Percentiles rank a stretch among this genome's conserved stretches.
Conservation (phyloP, 2,329 filamentous ascomycete species). For the Penicillium sp. region DNA sequence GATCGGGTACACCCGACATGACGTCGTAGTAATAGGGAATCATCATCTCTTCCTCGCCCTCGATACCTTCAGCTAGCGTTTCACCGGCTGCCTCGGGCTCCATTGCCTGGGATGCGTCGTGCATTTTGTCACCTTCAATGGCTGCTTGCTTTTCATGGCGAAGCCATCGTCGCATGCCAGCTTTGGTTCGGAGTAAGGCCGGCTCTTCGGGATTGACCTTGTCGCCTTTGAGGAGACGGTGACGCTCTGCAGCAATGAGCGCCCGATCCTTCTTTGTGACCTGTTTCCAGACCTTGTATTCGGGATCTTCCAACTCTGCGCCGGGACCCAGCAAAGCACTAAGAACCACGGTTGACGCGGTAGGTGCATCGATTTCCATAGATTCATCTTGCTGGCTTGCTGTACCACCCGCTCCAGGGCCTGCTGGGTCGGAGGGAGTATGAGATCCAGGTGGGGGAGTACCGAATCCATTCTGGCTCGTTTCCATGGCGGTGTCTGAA, state of each 20-base stretch:
- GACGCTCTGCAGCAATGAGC: slow-evolving; percentile 77
- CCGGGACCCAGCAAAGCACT: slow-evolving; percentile 71
- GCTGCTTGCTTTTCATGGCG: slow-evolving; percentile 73
- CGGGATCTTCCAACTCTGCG: slow-evolving; percentile 78
- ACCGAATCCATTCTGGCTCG: slow-evolving; percentile 77
- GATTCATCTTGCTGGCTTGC: slow-evolving; percentile 79
- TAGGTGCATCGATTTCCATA: slow-evolving; percentile 79
- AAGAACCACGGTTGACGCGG: slow-evolving; percentile 67
- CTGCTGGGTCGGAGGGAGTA: slow-evolving; percentile 73
- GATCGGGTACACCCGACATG: slow-evolving; percentile 79
- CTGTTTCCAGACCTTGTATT: slow-evolving; percentile 98
- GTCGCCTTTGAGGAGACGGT: slow-evolving; percentile 80
- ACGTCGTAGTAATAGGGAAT: slow-evolving; percentile 95
- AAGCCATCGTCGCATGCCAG: slow-evolving; percentile 85
- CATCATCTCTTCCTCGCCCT: slow-evolving; percentile 78
- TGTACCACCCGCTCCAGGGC: slow-evolving; percentile 57
- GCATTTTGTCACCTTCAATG: slow-evolving; percentile 49
- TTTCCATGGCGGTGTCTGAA: slow-evolving; percentile 72
- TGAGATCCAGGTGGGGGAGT: slow-evolving; percentile 78
- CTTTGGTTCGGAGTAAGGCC: slow-evolving; percentile 78
- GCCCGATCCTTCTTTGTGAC: slow-evolving; percentile 96
- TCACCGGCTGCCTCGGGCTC: slow-evolving; percentile 60
- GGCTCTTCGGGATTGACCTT: slow-evolving; percentile 85
- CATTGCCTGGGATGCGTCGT: slow-evolving; percentile 48
- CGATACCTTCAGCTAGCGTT: slow-evolving; percentile 91